Conservation (phyloP, 1,284 basidiomycete species). For the Cryptococcus sp. region DNA sequence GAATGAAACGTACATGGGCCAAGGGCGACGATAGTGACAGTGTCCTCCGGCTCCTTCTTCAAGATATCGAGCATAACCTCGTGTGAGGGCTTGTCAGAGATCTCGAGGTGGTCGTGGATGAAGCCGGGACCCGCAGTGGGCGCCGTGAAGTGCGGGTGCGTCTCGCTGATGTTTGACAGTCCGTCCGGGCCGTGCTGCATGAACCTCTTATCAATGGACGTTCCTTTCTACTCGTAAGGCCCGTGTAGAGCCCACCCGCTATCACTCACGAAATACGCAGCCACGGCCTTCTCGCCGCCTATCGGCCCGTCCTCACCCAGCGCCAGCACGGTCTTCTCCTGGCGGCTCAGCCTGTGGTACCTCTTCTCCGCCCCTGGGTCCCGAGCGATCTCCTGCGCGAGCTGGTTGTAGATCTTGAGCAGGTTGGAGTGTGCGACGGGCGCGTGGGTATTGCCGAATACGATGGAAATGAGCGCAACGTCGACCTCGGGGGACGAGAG, state of each 20-base stretch:
- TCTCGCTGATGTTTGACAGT: slow-evolving; percentile 65
- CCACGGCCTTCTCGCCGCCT: slow-evolving; percentile 70
- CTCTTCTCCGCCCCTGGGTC: slow-evolving; percentile 58
- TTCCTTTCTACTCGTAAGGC: neutral
- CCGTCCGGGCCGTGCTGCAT: slow-evolving; percentile 67
- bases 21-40: slow-evolving; percentile 76
- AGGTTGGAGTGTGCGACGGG: slow-evolving; percentile 59
- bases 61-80: slow-evolving; percentile 70
- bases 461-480: slow-evolving; percentile 38
- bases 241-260: neutral
- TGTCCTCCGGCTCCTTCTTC: slow-evolving; percentile 57
- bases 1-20: slow-evolving; percentile 60
- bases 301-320: slow-evolving; percentile 70
- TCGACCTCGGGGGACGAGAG: slow-evolving; percentile 26
- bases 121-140: slow-evolving; percentile 41
- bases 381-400: slow-evolving; percentile 63
- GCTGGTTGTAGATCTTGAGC: slow-evolving; percentile 69
- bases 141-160: slow-evolving; percentile 69
- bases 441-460: slow-evolving; percentile 74
- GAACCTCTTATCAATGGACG: neutral
- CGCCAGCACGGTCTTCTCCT: slow-evolving; percentile 60
- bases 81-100: slow-evolving; percentile 56
- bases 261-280: slow-evolving; percentile 68
- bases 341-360: slow-evolving; percentile 62
- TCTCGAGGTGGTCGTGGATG: slow-evolving; percentile 56